These are phyloP conservation scores for Nothophytophthora sp. DNA, from an alignment of 352 stramenopile species.

Conservation along the genomic window DNA sequence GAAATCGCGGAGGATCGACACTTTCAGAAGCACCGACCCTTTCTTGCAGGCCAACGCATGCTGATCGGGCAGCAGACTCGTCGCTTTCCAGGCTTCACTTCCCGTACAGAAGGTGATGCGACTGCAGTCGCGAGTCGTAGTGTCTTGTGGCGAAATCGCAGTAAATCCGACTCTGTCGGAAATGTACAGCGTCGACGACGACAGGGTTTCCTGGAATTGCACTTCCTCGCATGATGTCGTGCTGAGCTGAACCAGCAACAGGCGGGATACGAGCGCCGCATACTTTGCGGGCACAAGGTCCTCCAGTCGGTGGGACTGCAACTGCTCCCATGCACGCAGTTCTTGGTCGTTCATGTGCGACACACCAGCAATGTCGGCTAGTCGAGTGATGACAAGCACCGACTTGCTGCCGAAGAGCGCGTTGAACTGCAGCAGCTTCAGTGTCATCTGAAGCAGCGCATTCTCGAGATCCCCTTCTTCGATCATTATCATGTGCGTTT, in stretches of 20 bases:
- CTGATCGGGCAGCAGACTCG: constrained; percentile 23
- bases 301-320: constrained; percentile 30
- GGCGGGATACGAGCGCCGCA: constrained; percentile 30
- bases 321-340: constrained; percentile 35
- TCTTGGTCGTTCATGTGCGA: constrained; percentile 34
- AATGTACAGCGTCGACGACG: constrained; percentile 31
- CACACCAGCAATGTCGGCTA: constrained; percentile 15
- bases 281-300: constrained; percentile 37
- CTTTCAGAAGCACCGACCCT: constrained; percentile 35
- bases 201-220: constrained; percentile 43
- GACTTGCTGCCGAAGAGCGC: constrained; percentile 57
- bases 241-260: constrained; percentile 44
- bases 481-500: constrained; percentile 49
- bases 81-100: constrained; percentile 35
- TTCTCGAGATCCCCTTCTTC: constrained; percentile 22
- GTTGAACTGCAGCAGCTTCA: constrained; percentile 53
- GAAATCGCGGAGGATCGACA: constrained; percentile 35
- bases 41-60: constrained; percentile 18
- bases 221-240: constrained; percentile 34
- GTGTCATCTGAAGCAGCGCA: constrained; percentile 45
- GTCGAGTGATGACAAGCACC: constrained; percentile 44
- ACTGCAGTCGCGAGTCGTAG: constrained; percentile 22
- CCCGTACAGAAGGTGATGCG: constrained; percentile 28
- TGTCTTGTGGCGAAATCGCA: constrained; percentile 40
- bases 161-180: constrained; percentile 35